Base-by-base conservation (phyloP, 208 protist species). In the Leishmania braziliensis region DNA sequence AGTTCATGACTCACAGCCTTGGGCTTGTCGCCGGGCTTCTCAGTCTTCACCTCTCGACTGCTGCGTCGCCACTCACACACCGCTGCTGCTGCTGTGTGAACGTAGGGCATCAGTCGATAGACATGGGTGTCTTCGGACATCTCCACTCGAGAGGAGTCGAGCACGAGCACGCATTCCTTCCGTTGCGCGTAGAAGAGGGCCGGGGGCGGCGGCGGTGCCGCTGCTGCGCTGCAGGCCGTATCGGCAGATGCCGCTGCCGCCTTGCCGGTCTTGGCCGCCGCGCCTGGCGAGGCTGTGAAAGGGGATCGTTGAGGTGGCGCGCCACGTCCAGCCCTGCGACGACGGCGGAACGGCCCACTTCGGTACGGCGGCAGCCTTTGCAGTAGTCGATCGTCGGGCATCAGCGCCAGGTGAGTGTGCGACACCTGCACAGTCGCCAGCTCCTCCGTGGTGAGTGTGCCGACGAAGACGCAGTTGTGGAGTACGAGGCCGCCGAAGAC, bases 71-170 rank as follows among this genome's bases (percentile, higher is more conserved):
- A 18, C 46, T 46, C 69, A 73, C 46, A 10, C 36, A 51, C 8
- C 5, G 53, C 78, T 12, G 60, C 46, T 3, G 51, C 48, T 26
- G 70, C 54, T 54, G 33, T 46, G 62, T 54, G 23, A n/a, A 65
- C 51, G 26, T 77, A 43, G 18, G 76, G 76, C 76, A 79, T 80
- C 46, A 81, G 71, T 3, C 82, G 82, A 62, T 78, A 87, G 36
- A 94, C 65, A 10, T 75, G 80, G 20, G 90, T 89, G 48, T 79
- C 80, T 29, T 90, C 85, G 8, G 46, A 63, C 26, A 95, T 72
- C 66, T 93, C 92, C 51, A 95, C 86, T 29, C 60, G 77, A 5
- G 89, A 87, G 39, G 76, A 83, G 85, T 95, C 92, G 36, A 95
- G 79, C 8, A 94, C 81, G 10, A 94, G 79, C 33, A 95, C 82